Base-by-base conservation (phyloP, 2,329 filamentous ascomycete genomes). In the Alternaria viburni region DNA sequence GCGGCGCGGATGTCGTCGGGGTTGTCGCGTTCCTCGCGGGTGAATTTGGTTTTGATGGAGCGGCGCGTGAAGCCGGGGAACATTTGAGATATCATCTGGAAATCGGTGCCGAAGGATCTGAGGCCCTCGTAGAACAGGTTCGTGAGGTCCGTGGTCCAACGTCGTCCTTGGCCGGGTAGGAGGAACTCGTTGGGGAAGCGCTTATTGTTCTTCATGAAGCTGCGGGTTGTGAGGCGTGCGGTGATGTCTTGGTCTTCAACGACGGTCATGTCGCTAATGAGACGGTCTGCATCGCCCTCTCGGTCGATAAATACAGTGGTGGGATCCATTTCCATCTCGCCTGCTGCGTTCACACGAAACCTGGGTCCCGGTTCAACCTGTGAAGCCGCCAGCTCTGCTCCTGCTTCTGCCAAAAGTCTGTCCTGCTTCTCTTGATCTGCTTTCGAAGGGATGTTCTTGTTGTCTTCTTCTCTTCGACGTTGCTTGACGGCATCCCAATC, bases 31-130 rank as follows among this genome's bases (percentile, higher is more conserved):
- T 96, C 92, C 80, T 96, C 93, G 64, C 90, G 89, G 72, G 90
- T 91, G 81, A 93, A 96, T 77, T 96, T 96, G 68, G 90, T 86
- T 81, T 95, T 95, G 80, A 96, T 86, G 77, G 92, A 88, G 30
- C 90, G 87, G 17, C 93, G 86, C 63, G 87, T 91, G 73, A 90
- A 89, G 66, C 87, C 86, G 1, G 89, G 87, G 73, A 96, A 94
- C 86, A 93, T 89, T 70, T 88, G 87, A 62, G 87, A 86, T 70
- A 96, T 93, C 80, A 92, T 92, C 76, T 90, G 86, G 75, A 96
- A 96, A 76, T 95, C 92, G 2, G 91, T 95, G 59, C 93, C 93
- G 74, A 93, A 94, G 85, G 90, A 91, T 61, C 85, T 82, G 2
- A 96, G 84, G 1, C 88, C 90, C 26, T 89, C 86, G 82, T 93